These are phyloP conservation scores for Isatis tinctoria DNA, from an alignment of 345 rosid species.

Conservation along the genomic window DNA sequence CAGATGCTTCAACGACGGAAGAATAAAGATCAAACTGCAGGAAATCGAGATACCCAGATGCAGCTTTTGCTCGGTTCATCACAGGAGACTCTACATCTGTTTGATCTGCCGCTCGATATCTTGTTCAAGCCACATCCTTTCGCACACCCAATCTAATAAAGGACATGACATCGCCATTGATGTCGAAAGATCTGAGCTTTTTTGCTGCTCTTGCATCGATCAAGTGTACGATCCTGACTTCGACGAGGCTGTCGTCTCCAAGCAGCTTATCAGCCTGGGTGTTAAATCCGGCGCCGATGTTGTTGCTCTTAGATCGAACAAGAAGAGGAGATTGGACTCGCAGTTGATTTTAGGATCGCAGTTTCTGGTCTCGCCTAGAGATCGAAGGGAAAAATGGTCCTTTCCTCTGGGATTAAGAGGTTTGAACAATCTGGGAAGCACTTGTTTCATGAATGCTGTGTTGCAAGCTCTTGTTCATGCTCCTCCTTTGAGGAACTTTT, in stretches of 20 bases:
- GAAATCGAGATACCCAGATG: slow-evolving; percentile 52
- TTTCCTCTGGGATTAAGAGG: slow-evolving; percentile 83
- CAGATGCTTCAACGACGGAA: slow-evolving; percentile 46
- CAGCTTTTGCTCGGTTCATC: slow-evolving; percentile 50
- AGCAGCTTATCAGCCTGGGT: slow-evolving; percentile 40
- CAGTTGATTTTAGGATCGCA: slow-evolving; percentile 48
- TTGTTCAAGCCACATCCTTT: slow-evolving; percentile 64
- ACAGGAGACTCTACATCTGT: slow-evolving; percentile 54
- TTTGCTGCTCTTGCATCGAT: slow-evolving; percentile 71
- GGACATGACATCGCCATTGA: slow-evolving; percentile 76
- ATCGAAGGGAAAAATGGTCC: slow-evolving; percentile 58
- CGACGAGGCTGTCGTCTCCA: slow-evolving; percentile 59
- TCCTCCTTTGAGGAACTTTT: slow-evolving; percentile 76
- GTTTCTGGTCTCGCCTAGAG: slow-evolving; percentile 41
- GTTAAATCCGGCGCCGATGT: slow-evolving; percentile 36
- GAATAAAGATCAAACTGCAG: slow-evolving; percentile 38
- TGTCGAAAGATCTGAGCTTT: slow-evolving; percentile 84
- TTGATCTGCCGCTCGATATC: slow-evolving; percentile 65
- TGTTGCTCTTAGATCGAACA: slow-evolving; percentile 47
- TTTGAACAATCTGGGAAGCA: slow-evolving; percentile 80
- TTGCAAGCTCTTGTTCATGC: slow-evolving; percentile 87
- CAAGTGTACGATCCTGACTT: slow-evolving; percentile 87
- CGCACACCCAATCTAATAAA: slow-evolving; percentile 48
- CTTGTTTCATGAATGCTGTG: slow-evolving; percentile 92
- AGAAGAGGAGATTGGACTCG: slow-evolving; percentile 54